phyloP scores from a whole-genome alignment of 2,329 filamentous ascomycete genomes.

The Epichloe glyceriae region DNA sequence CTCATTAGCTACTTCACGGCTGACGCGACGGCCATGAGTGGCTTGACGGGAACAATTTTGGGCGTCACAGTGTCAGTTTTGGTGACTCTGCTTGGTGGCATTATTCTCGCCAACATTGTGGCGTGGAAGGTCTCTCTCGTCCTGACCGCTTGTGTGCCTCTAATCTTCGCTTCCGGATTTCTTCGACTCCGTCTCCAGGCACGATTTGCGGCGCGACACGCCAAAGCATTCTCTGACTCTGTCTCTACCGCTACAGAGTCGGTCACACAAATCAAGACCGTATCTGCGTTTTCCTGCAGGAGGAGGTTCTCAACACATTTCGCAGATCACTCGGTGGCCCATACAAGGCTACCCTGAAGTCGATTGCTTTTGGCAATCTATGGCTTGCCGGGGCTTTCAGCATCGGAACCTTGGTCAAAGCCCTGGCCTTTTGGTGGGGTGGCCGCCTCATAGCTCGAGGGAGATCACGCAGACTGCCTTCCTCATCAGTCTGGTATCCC shows the following conservation, averaged over 20 bases:
- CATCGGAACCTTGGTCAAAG: conserved; percentile 55
- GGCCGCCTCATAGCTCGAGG: conserved; percentile 55
- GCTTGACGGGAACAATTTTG: conserved; percentile 57
- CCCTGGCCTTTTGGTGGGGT: conserved; percentile 72
- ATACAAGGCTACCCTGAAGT: conserved; percentile 39
- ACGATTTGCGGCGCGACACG: conserved; percentile 48
- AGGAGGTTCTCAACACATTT: conserved; percentile 40
- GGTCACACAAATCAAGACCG: conserved; percentile 51
- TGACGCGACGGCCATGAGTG: conserved; percentile 53
- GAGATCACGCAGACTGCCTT: conserved; percentile 54
- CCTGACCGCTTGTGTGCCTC: conserved; percentile 53
- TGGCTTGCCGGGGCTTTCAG: conserved; percentile 49
- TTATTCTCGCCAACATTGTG: conserved; percentile 56
- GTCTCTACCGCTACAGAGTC: conserved; percentile 55
- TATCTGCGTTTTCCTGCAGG: conserved; percentile 42
- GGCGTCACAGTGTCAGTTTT: conserved; percentile 55
- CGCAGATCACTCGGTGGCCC: conserved; percentile 34
- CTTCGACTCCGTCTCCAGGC: conserved; percentile 53
- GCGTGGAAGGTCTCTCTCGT: conserved; percentile 68
- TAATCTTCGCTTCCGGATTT: conserved; percentile 55
- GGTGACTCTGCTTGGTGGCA: conserved; percentile 54
- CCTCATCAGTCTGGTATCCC: conserved; percentile 53
- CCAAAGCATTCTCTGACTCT: conserved; percentile 50
- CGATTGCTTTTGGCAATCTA: conserved; percentile 38
- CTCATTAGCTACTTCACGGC: conserved; percentile 57